Evolutionary conservation across 768 basidiomycete genomes (phyloP), one percentile per base, ranked within the genome.

Genomic region (Omphalotus guepiniiformis): DNA sequence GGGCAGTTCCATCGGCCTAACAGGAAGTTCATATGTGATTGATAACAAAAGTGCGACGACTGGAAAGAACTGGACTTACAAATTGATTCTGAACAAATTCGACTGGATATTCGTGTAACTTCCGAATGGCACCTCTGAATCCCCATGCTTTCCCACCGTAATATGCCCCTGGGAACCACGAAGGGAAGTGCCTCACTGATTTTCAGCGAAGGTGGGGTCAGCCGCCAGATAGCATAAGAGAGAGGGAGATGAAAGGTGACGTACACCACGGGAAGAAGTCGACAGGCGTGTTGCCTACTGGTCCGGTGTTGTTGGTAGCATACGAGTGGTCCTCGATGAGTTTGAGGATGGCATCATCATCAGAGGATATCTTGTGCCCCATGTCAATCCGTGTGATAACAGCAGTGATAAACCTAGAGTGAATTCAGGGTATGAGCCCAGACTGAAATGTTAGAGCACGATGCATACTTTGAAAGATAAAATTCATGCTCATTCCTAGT

Each of bases 141-240:
- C n/a, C 36, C 25, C 50, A 34, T 6, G 55, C 55, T 15, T 49
- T 16, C 29, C 23, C 11, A 12, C 53, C 53, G 32, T 54, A 65
- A 19, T n/a, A 21, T 16, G 63, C 58, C n/a, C 68, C 67, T 0
- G 63, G 68, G 28, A 67, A 49, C 66, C 66, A 69, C 2, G 55
- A 54, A 0, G 68, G 68, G 22, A 69, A 51, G 25, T 64, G 23
- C 23, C 44, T 23, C 22, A 62, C 60, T 30, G 47, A 41, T 38
- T 0, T 2, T 0, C 21, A 55, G 8, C 53, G 34, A 8, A 28
- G 22, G 26, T 25, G 5, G 13, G 16, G 16, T 27, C n/a, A n/a
- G n/a, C 7, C 11, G 36, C n/a, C n/a, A n/a, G n/a, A n/a, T n/a
- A n/a, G n/a, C n/a, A n/a, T n/a, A n/a, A n/a, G n/a, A n/a, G n/a